Evolutionary conservation across 495 filamentous ascomycete species (phyloP), one percentile per base, ranked within the genome.

Genomic region (Cenococcum geophilum): DNA sequence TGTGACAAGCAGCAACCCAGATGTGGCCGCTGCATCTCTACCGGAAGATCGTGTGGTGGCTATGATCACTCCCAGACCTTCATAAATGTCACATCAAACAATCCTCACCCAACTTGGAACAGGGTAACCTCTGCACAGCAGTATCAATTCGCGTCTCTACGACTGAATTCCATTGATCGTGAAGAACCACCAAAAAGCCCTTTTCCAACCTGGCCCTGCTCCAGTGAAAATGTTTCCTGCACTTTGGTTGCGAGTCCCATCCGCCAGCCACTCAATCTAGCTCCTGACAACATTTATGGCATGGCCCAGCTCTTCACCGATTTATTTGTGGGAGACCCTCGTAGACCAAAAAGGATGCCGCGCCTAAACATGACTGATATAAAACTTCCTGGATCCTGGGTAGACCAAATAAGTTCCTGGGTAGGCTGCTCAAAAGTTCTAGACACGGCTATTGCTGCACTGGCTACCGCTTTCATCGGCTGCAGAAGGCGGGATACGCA

Each of bases 1-100:
- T 66, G 64, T 43, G 64, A 66, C 35, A 62, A 62, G 59, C 62
- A 66, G 35, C 62, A 40, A 48, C 64, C 64, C 12, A 54, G 64
- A 16, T 66, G 64, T 32, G 57, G 51, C 12, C 55, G 45, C 40
- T 66, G 64, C 51, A 45, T 66, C 10, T 21, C 58, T 10, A 42
- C 22, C 5, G 57, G 59, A 55, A 66, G 56, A 25, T 5, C 42
- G 4, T 66, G 64, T 32, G 59, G 64, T 36, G 64, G 64, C 16
- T 66, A 66, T 34, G 64, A 66, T 35, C 22, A 62, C 20, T 59
- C 59, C 20, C 22, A 53, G 4, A 61, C 62, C 35, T 66, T 66
- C 50, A 66, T 66, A 34, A 66, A 66, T 35, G 45, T 66, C 14
- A 61, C 43, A n/a, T 58, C 64, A 0, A 47, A 27, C 16, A 56